A percentile compares a stretch with the other conserved stretches of the same genome.
Evolutionary conservation across 441 rosid species (phyloP).

Genomic region (Manihot esculenta): DNA sequence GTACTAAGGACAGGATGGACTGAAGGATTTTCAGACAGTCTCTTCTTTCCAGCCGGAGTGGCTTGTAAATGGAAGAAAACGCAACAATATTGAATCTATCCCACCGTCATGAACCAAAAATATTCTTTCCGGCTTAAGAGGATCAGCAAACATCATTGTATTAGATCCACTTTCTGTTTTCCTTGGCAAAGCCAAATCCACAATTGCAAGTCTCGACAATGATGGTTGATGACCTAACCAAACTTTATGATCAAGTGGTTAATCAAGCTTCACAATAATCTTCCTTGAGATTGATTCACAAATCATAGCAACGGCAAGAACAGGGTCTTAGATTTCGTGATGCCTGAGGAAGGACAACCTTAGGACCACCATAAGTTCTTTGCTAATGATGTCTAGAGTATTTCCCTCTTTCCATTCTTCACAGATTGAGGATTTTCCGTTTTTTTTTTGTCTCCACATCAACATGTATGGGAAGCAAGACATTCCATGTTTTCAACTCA

Average conservation of each 20-base stretch:
- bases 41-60: constrained; percentile 76
- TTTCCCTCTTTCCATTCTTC: constrained; percentile 50
- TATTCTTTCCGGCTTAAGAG: constrained; percentile 80
- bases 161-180: constrained; percentile 44
- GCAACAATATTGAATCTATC: constrained; percentile 78
- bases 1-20: constrained; percentile 86
- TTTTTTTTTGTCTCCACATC: constrained; percentile 45
- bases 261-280: constrained; percentile 51
- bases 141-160: constrained; percentile 60
- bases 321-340: constrained; percentile 71
- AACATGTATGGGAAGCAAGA: constrained; percentile 65
- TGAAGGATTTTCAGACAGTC: constrained; percentile 61
- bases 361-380: constrained; percentile 90
- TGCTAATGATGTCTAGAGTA: constrained; percentile 66
- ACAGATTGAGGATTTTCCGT: constrained; percentile 25
- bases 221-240: constrained; percentile 95
- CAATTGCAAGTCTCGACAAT: constrained; percentile 78
- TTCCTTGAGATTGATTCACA: constrained; percentile 60
- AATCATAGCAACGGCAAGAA: too few relatives aligned
- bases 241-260: constrained; percentile 59
- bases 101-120: constrained; percentile 81
- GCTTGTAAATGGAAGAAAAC: constrained; percentile 93
- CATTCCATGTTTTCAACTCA: constrained; percentile 85
- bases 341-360: constrained; percentile 72
- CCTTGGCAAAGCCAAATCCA: constrained; percentile 85